These are phyloP conservation scores for Sporisorium exsertum DNA, from an alignment of 1,284 basidiomycete species.

Conservation along the genomic window DNA sequence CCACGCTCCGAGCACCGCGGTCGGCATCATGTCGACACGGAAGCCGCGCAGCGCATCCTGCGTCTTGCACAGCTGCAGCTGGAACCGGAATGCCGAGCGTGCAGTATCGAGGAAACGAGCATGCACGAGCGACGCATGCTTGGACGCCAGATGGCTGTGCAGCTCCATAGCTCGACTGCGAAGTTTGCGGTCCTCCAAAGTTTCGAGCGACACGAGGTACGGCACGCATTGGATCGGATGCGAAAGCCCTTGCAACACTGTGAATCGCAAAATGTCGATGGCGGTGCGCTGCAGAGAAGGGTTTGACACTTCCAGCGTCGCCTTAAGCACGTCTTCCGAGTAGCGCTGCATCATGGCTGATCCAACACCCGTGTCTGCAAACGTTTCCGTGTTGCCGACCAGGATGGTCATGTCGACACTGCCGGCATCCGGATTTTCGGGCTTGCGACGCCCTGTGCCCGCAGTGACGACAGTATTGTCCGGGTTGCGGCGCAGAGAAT, in stretches of 20 bases:
- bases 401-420: slow-evolving; percentile 79
- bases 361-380: slow-evolving; percentile 96
- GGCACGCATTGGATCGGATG: slow-evolving; percentile 95
- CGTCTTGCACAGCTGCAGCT: slow-evolving; percentile 68
- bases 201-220: slow-evolving; percentile 91
- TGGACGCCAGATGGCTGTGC: slow-evolving; percentile 84
- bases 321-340: slow-evolving; percentile 81
- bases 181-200: slow-evolving; percentile 76
- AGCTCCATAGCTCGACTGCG: slow-evolving; percentile 82
- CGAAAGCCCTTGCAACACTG: slow-evolving; percentile 91
- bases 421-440: slow-evolving; percentile 74
- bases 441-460: slow-evolving; percentile 36
- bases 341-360: slow-evolving; percentile 94
- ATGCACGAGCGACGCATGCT: slow-evolving; percentile 89
- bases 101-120: slow-evolving; percentile 85
- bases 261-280: slow-evolving; percentile 89
- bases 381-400: slow-evolving; percentile 91
- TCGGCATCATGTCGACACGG: slow-evolving; percentile 24
- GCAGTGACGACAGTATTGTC: slow-evolving; percentile 41
- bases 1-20: slow-evolving; percentile 79
- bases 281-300: slow-evolving; percentile 81
- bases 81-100: slow-evolving; percentile 83
- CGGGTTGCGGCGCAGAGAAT: slow-evolving; percentile 41
- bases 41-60: slow-evolving; percentile 32
- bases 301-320: slow-evolving; percentile 73